phyloP scores from a whole-genome alignment of 2,329 filamentous ascomycete species.

The Penicillium carneum region DNA sequence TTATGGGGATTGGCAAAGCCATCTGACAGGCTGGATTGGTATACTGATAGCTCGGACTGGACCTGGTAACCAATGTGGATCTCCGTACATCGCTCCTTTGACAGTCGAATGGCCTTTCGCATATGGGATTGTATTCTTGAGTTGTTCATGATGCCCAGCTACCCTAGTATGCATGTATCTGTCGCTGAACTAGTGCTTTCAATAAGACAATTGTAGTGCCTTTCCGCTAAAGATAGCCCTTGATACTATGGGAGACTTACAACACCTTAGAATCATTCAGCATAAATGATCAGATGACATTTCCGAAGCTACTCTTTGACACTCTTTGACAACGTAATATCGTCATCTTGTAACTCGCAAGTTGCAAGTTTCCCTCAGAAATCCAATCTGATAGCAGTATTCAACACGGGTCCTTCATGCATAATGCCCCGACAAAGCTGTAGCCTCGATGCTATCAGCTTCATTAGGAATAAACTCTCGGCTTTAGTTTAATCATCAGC shows the following conservation, averaged over 20 bases:
- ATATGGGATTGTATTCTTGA: conserved; percentile 6
- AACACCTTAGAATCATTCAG: too few relatives aligned
- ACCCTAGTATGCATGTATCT: too few relatives aligned
- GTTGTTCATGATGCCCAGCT: not conserved
- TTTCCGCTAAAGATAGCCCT: too few relatives aligned
- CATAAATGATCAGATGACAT: too few relatives aligned
- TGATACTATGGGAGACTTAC: too few relatives aligned
- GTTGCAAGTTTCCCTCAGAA: not conserved
- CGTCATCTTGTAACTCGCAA: too few relatives aligned
- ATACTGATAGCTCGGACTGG: conserved; percentile 9
- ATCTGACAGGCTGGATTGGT: conserved; percentile 7
- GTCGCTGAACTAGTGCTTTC: too few relatives aligned
- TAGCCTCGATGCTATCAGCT: not conserved
- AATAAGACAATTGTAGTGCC: too few relatives aligned
- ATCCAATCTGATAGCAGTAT: not conserved
- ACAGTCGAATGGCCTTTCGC: conserved; percentile 1
- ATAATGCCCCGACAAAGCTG: not conserved
- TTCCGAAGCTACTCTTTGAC: too few relatives aligned
- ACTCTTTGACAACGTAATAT: too few relatives aligned
- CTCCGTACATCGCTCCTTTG: not conserved
- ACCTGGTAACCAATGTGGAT: conserved; percentile 5
- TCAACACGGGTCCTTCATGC: not conserved
- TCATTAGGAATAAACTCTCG: not conserved
- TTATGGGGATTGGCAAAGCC: conserved; percentile 12
- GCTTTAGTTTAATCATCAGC: conserved; percentile 23